Base-by-base conservation (phyloP, 306 rosid species). In the Bauhinia variegata region DNA sequence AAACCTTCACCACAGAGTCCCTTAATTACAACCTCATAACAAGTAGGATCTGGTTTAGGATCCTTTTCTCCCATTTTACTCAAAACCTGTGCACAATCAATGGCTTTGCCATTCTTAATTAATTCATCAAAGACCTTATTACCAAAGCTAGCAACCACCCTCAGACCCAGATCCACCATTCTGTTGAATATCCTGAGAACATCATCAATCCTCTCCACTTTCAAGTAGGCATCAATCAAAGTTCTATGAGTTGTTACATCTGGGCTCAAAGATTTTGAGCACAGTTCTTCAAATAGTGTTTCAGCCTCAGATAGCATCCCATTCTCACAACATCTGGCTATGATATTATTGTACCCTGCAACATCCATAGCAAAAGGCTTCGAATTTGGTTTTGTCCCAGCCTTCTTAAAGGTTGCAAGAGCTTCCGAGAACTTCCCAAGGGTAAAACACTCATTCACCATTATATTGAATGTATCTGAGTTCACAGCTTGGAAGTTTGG, bases 21-120 rank as follows among this genome's bases (percentile, higher is more conserved):
- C 86, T 65, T 85, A 63, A 88, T 85, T 46, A 93, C 96, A 66
- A 86, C 85, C 68, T 93, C 99, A 34, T 93, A 93, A 73, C 88
- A 86, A 37, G 84, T 84, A 60, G 86, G 85, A 60, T 93, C 99
- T 0, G 98, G 99, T 76, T 93, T 93, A 34, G 97, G 96, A 63
- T 93, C 99, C 38, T 82, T 86, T 52, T 84, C 97, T 43, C 97
- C 99, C 96, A 93, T 84, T 80, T 93, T 90, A 65, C 86, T 83
- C 84, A 93, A 84, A 78, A 89, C 60, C 72, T 71, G 86, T 2
- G 85, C 95, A 63, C 96, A 89, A 8, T 89, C 95, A 34, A 69
- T 11, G 31, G 78, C 87, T 73, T 82, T 90, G 0, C 90, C 96
- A 15, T 85, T 86, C 81, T 75, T 86, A 33, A 88, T 90, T 78